Conservation (phyloP, 345 rosid species). For the Salix arbutifolia region DNA sequence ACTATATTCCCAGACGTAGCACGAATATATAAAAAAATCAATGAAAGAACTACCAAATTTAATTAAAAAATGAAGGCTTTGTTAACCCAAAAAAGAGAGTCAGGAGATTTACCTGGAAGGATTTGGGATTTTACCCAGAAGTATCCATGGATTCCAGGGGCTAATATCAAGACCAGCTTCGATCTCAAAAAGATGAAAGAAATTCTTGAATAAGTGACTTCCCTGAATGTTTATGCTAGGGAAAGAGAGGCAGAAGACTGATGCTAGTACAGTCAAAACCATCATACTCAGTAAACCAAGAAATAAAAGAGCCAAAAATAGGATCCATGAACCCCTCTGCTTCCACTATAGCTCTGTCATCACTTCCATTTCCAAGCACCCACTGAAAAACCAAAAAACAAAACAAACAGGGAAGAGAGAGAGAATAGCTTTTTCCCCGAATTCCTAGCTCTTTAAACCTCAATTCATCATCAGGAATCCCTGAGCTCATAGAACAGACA, state of each 20-base stretch:
- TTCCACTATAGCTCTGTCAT: conserved; percentile 19
- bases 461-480: conserved; percentile 19
- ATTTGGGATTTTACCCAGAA: conserved; percentile 9
- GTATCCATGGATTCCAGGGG: conserved; percentile 17
- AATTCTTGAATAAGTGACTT: conserved; percentile 2
- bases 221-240: conserved; percentile 4
- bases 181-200: conserved; percentile 23
- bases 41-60: not conserved
- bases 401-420: not conserved
- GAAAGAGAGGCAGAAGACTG: conserved; percentile 15
- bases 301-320: conserved; percentile 15
- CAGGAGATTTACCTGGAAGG: conserved; percentile 18
- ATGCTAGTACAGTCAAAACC: conserved; percentile 19
- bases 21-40: not conserved
- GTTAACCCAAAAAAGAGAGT: not conserved
- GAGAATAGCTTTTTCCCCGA: conserved; percentile 22
- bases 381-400: not conserved
- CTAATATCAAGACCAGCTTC: conserved; percentile 23
- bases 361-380: conserved; percentile 24
- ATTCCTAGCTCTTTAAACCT: conserved; percentile 22
- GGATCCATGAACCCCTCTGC: conserved; percentile 13
- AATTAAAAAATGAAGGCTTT: not conserved
- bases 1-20: conserved; percentile 1
- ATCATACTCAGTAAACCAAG: conserved; percentile 15
- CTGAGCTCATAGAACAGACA: conserved; percentile 24